phyloP scores from a whole-genome alignment of 257 asterid species.

The Penstemon eatonii region DNA sequence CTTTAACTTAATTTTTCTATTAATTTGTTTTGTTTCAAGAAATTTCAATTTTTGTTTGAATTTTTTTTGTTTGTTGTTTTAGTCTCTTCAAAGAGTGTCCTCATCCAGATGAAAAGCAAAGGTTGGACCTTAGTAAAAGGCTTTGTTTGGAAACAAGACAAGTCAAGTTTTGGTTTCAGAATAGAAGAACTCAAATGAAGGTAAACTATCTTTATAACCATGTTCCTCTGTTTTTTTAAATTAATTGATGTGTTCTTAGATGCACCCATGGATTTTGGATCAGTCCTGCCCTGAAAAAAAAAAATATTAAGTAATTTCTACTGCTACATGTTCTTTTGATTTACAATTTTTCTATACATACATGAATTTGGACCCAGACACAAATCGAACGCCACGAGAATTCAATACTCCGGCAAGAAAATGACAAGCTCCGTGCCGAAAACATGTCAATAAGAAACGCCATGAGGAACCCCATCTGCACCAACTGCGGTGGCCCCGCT shows the following conservation, averaged over 20 bases:
- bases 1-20: too few relatives aligned
- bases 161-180: conserved; percentile 95
- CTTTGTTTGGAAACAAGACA: conserved; percentile 79
- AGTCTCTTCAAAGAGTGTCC: conserved; percentile 97
- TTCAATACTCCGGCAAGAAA: conserved; percentile 54
- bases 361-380: conserved; percentile 30
- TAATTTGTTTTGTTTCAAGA: too few relatives aligned
- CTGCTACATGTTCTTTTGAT: too few relatives aligned
- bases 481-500: conserved; percentile 61
- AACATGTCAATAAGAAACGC: conserved; percentile 56
- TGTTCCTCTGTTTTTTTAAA: too few relatives aligned
- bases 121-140: conserved; percentile 84
- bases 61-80: not conserved
- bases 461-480: conserved; percentile 57
- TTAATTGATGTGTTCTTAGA: too few relatives aligned
- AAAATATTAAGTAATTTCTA: too few relatives aligned
- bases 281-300: too few relatives aligned
- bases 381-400: conserved; percentile 65
- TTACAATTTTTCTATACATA: too few relatives aligned
- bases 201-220: conserved; percentile 28
- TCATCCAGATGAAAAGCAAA: conserved; percentile 95
- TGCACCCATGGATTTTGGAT: too few relatives aligned
- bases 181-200: conserved; percentile 97
- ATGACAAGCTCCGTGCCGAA: conserved; percentile 59
- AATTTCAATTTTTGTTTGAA: not conserved